Evolutionary conservation across 331 rosid species (phyloP).

Genomic region (Dryas integrifolia): DNA sequence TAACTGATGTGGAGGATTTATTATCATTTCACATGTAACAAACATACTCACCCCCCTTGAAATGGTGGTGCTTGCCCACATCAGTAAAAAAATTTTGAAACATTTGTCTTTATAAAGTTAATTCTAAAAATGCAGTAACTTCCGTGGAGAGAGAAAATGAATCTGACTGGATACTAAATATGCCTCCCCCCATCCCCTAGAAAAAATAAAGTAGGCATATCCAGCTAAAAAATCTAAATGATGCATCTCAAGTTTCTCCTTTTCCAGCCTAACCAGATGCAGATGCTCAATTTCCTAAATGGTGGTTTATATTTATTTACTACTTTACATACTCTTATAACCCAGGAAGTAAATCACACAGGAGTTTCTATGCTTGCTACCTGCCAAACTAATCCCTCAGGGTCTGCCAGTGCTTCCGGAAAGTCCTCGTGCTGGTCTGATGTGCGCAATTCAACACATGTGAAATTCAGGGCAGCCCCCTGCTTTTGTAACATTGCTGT

Average conservation of each 20-base stretch:
- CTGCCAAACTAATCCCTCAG: conserved; percentile 87
- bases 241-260: background rate
- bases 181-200: background rate
- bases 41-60: background rate
- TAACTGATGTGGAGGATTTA: background rate
- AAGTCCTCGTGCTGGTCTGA: conserved; percentile 56
- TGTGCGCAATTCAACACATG: conserved; percentile 56
- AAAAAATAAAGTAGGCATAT: background rate
- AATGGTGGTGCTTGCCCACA: background rate
- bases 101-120: background rate
- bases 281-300: too few relatives aligned
- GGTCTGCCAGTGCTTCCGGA: conserved; percentile 67
- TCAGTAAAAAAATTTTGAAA: background rate
- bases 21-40: background rate
- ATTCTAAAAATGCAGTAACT: background rate
- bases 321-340: background rate
- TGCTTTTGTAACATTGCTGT: conserved; percentile 68
- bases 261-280: too few relatives aligned
- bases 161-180: background rate
- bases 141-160: background rate
- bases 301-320: background rate
- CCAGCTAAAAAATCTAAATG: background rate
- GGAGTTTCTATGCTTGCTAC: conserved; percentile 37
- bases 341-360: background rate
- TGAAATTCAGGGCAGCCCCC: conserved; percentile 64